Base-by-base conservation (phyloP, 1,284 basidiomycete species). In the Chalciporus piperatoides region DNA sequence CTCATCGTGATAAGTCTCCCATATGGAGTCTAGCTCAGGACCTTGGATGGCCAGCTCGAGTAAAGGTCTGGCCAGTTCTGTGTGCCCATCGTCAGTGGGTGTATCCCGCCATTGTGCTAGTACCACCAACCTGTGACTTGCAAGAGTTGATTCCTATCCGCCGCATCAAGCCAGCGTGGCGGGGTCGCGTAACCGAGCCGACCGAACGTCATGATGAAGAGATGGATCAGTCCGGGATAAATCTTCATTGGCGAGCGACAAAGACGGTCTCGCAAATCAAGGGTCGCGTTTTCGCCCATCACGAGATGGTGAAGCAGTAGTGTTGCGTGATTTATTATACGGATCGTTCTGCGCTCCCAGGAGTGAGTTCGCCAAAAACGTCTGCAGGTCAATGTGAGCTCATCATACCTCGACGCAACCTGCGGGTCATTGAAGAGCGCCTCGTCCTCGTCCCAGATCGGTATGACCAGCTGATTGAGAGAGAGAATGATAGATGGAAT, bases 181-280 rank as follows among this genome's bases (percentile, higher is more conserved):
- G 79, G 71, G 43, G 82, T 81, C 2, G 83, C 82, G 56, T 82
- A 92, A 47, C 82, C 81, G 48, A 93, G 72, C 49, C 84, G 73
- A 24, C 90, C 87, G 46, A 94, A 78, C 4, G 82, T 80, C 8
- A 90, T 80, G 30, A 85, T 80, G 59, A 91, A 91, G 58, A 84
- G 74, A 59, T 92, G 84, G n/a, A 75, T 74, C n/a, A 89, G 65
- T 17, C 84, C 84, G 55, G 79, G 82, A 65, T 86, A 88, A 40
- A 71, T 68, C 25, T 76, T 74, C 42, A 70, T 67, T 6, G 74
- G 72, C 7, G 79, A 74, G 30, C 72, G 68, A 46, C 78, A 74
- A 25, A 89, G 71, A 60, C 78, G 78, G 30, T 76, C 71, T 19
- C 78, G 75, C 41, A 88, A 65, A 59, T 79, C 76, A 42, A 77